Conservation (phyloP, 2,329 filamentous ascomycete genomes). For the Neonectria neomacrospora region DNA sequence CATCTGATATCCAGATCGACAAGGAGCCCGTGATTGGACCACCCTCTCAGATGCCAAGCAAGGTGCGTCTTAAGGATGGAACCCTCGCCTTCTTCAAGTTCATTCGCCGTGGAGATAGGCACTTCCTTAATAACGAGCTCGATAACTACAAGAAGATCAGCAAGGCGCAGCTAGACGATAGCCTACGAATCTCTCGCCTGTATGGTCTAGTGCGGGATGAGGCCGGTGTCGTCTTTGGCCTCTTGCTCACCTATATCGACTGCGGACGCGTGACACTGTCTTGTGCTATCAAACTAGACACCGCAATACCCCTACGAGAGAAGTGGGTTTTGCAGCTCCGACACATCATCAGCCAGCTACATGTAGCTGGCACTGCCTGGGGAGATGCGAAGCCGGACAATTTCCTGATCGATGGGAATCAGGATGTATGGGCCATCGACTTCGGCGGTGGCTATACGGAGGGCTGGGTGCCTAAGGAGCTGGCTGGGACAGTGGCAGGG, state of each 20-base stretch:
- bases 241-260: neutral
- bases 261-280: neutral
- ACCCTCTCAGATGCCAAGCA: too few species aligned
- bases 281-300: neutral
- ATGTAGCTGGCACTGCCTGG: neutral
- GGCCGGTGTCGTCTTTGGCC: neutral
- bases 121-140: constrained; percentile 19
- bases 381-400: neutral
- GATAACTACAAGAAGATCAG: constrained; percentile 27
- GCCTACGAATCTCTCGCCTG: constrained; percentile 27
- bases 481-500: neutral
- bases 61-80: too few species aligned
- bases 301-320: neutral
- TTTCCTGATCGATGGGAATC: neutral
- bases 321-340: neutral
- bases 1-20: too few species aligned
- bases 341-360: neutral
- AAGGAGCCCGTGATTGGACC: too few species aligned
- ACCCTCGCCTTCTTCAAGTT: too few species aligned
- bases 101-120: too few species aligned
- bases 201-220: constrained; percentile 16
- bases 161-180: constrained; percentile 12
- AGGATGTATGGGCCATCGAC: neutral
- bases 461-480: neutral
- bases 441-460: neutral